Percentiles rank a stretch among this genome's conserved stretches.
phyloP scores from a whole-genome alignment of 2,329 filamentous ascomycete species.

The Coniochaeta pulveracea region DNA sequence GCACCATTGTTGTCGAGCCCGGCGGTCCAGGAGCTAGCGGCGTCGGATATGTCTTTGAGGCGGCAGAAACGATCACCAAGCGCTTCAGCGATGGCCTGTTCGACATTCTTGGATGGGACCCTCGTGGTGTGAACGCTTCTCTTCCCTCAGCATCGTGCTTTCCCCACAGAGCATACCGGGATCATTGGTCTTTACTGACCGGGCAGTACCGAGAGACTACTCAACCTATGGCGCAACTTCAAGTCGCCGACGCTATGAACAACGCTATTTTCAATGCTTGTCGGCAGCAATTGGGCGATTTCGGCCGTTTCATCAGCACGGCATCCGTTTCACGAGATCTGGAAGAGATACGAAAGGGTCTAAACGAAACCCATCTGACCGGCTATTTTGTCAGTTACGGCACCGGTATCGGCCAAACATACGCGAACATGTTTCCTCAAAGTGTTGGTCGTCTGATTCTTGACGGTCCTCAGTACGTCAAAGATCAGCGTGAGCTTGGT shows the following conservation, averaged over 20 bases:
- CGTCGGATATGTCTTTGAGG: constrained; percentile 26
- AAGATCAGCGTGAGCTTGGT: constrained; percentile 30
- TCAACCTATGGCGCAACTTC: constrained; percentile 23
- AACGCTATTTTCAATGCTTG: constrained; percentile 32
- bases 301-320: constrained; percentile 33
- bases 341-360: constrained; percentile 32
- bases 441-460: constrained; percentile 35
- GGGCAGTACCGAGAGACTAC: constrained; percentile 26
- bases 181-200: constrained; percentile 31
- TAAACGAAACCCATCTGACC: constrained; percentile 33
- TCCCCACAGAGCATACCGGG: constrained; percentile 30
- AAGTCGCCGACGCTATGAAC: constrained; percentile 32
- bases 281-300: constrained; percentile 28
- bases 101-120: constrained; percentile 42
- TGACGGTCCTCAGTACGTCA: constrained; percentile 35
- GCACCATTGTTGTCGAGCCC: constrained; percentile 37
- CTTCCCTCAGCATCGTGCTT: constrained; percentile 34
- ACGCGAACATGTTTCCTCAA: constrained; percentile 36
- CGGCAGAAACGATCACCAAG: constrained; percentile 22
- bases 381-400: constrained; percentile 40
- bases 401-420: constrained; percentile 39
- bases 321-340: constrained; percentile 35
- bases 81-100: constrained; percentile 29
- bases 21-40: constrained; percentile 39
- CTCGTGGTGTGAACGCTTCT: constrained; percentile 38